phyloP scores from a whole-genome alignment of 495 filamentous ascomycete genomes.

The Podospora fimiseda region DNA sequence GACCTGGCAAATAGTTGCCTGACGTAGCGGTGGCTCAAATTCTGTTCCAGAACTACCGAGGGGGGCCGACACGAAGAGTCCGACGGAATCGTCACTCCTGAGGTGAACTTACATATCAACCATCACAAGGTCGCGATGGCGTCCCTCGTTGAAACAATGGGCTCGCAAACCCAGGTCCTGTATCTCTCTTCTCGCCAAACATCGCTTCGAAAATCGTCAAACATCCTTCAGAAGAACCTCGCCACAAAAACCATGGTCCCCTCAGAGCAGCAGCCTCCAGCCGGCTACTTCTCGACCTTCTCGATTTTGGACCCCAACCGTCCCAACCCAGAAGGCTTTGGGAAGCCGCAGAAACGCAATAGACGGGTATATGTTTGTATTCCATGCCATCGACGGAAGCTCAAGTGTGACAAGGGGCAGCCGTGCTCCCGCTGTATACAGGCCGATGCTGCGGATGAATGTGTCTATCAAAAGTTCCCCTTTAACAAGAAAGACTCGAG shows the following conservation, averaged over 20 bases:
- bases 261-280: slow-evolving; percentile 18
- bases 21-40: background rate
- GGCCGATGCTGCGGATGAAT: slow-evolving; percentile 18
- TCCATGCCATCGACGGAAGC: slow-evolving; percentile 24
- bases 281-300: slow-evolving; percentile 25
- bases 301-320: slow-evolving; percentile 21
- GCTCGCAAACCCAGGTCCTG: background rate
- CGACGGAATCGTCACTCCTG: background rate
- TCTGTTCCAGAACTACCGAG: background rate
- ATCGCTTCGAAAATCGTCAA: background rate
- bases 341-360: slow-evolving; percentile 21
- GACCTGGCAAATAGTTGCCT: background rate
- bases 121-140: background rate
- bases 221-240: background rate
- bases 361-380: slow-evolving; percentile 26
- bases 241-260: slow-evolving; percentile 10
- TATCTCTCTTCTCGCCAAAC: too few species aligned
- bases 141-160: background rate
- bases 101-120: background rate
- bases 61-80: too few species aligned
- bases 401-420: slow-evolving; percentile 24
- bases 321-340: slow-evolving; percentile 14
- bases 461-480: slow-evolving; percentile 20
- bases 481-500: slow-evolving; percentile 8
- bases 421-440: slow-evolving; percentile 22